Percentiles rank a stretch among this genome's conserved stretches.
Evolutionary conservation across 768 basidiomycete species (phyloP).

Genomic region (Cyclocybe cylindracea): DNA sequence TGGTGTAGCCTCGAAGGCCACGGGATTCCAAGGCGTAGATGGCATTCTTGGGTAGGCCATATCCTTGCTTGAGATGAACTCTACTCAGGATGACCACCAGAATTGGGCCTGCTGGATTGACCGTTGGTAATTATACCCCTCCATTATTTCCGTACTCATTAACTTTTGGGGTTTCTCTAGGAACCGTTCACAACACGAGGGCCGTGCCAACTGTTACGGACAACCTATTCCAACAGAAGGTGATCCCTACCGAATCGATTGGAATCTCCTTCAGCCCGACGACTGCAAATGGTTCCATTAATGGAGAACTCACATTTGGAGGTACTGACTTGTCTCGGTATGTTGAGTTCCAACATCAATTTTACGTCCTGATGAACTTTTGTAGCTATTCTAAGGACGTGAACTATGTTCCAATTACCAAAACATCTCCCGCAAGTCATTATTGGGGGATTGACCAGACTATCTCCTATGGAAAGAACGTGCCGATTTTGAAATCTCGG

Average conservation of each 20-base stretch:
- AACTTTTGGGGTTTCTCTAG: neutral
- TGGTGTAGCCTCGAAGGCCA: constrained; percentile 28
- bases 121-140: too few relatives aligned
- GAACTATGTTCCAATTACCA: constrained; percentile 38
- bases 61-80: too few relatives aligned
- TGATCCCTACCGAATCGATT: constrained; percentile 44
- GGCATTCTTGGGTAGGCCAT: too few relatives aligned
- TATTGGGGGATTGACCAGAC: constrained; percentile 60
- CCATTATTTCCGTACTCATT: too few relatives aligned
- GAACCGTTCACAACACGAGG: constrained; percentile 39
- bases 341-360: constrained; percentile 30
- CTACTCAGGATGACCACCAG: too few relatives aligned
- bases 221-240: constrained; percentile 50
- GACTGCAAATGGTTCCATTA: constrained; percentile 31
- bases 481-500: constrained; percentile 33
- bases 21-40: too few relatives aligned
- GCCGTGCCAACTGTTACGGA: constrained; percentile 58
- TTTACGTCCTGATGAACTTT: constrained; percentile 35
- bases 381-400: constrained; percentile 26
- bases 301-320: constrained; percentile 61
- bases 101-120: too few relatives aligned
- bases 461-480: constrained; percentile 39
- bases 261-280: constrained; percentile 57
- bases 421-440: constrained; percentile 38
- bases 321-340: constrained; percentile 49